A percentile compares a stretch with the other conserved stretches of the same genome.
Evolutionary conservation across 208 protist species (phyloP).

Genomic region (Leishmania gerbilli): DNA sequence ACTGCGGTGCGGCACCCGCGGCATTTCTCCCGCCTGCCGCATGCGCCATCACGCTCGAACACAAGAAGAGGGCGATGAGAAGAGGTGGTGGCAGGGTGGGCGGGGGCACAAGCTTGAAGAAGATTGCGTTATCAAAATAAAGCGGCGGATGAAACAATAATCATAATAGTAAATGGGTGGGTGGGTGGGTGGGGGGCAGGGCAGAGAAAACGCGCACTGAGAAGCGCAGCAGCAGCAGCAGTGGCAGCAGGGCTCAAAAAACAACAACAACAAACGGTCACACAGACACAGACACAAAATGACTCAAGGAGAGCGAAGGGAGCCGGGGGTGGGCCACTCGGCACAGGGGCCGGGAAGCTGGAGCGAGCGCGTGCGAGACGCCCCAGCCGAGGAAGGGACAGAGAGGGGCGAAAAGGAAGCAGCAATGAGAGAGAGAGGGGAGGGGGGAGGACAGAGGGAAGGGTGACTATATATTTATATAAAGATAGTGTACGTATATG

Average conservation of each 20-base stretch:
- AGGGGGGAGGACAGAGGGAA: neutral
- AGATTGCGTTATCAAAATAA: neutral
- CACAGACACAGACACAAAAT: no score
- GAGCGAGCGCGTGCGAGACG: neutral
- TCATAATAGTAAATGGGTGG: no score
- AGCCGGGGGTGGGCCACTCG: neutral
- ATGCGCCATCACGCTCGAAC: neutral
- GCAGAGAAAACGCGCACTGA: neutral
- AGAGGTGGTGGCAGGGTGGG: neutral
- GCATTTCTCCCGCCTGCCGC: neutral
- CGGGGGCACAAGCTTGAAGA: neutral
- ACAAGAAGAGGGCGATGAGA: neutral
- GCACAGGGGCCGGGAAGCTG: no score
- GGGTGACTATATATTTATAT: neutral
- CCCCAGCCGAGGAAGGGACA: neutral
- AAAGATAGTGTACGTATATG: neutral
- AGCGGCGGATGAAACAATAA: no score
- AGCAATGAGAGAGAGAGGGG: neutral
- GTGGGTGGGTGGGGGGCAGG: no score
- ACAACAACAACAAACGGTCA: no score
- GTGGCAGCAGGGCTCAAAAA: neutral
- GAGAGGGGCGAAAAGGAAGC: neutral
- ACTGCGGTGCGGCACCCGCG: constrained; percentile 11
- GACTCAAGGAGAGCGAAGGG: neutral
- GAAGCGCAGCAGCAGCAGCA: neutral